Evolutionary conservation across 768 basidiomycete species (phyloP).

Genomic region (Russula earlei): DNA sequence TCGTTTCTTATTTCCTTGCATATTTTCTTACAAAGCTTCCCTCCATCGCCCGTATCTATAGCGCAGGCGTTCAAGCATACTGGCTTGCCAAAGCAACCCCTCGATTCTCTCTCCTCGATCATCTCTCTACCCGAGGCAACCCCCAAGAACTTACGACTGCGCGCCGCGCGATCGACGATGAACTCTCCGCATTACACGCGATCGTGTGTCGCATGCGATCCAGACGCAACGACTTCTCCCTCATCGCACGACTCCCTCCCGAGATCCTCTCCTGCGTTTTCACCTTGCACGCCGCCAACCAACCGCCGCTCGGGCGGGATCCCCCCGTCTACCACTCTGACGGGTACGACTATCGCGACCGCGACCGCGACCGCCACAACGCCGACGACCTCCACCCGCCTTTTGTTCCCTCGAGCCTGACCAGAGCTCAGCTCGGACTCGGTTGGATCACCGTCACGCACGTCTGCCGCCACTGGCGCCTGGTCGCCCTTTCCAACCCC

Average conservation of each 20-base stretch:
- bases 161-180: neutral
- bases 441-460: slow-evolving; percentile 9
- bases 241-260: slow-evolving; percentile 1
- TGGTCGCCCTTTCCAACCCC: neutral
- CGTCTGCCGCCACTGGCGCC: slow-evolving; percentile 2
- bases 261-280: slow-evolving; percentile 2
- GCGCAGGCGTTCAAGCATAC: neutral
- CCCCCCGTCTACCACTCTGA: neutral
- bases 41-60: no score
- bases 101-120: neutral
- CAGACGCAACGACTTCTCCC: neutral
- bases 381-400: no score
- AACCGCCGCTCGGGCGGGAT: neutral
- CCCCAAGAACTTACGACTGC: neutral
- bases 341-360: no score
- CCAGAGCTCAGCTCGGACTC: neutral
- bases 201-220: neutral
- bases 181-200: neutral
- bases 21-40: no score
- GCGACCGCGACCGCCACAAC: no score
- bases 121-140: neutral
- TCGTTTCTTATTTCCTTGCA: neutral
- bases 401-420: no score
- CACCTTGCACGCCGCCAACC: neutral
- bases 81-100: neutral